Base-by-base conservation (phyloP, 345 rosid genomes). In the Litchi chinensis region DNA sequence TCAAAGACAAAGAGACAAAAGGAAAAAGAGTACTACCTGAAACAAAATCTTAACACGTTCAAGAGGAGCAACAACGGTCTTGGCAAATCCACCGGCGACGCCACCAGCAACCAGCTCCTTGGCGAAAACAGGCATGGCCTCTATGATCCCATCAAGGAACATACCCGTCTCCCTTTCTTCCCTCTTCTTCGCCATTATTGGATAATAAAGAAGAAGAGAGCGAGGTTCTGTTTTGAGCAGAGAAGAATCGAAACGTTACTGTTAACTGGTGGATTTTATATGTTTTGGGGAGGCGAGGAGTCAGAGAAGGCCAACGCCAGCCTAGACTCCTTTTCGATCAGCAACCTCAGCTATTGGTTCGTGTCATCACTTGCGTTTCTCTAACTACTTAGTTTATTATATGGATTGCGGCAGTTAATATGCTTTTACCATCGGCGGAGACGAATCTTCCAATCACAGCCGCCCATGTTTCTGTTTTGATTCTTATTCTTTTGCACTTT, bases 81-180 rank as follows among this genome's bases (percentile, higher is more conserved):
- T 95, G 39, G 96, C 98, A 57, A 93, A 64, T 43, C 99, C 98
- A 16, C 98, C 97, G 57, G 98, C 93, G 73, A 91, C 90, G 12
- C 99, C 98, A 8, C 99, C 96, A 50, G 98, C 95, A 21, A 95
- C 83, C 76, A 95, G 90, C 84, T 95, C 96, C 83, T 93, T 93
- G 0, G 92, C 88, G 79, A 92, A 93, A 67, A 93, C 68, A 52
- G 99, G 97, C 90, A 93, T 89, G 71, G 88, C 81, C 6, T 90
- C 97, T 79, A 92, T 79, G 26, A 89, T 70, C 72, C 87, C 92
- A 65, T 86, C 90, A 13, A 86, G 71, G 37, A 78, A 76, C 79
- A 74, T 22, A 71, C 81, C 84, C 83, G 37, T 71, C 66, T 82
- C 90, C 72, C 85, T 83, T 86, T 88, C 90, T 86, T 88, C 93